Percentiles rank a stretch among this genome's conserved stretches.
Conservation (phyloP, 306 rosid species). For the Chamaecrista fasciculata region DNA sequence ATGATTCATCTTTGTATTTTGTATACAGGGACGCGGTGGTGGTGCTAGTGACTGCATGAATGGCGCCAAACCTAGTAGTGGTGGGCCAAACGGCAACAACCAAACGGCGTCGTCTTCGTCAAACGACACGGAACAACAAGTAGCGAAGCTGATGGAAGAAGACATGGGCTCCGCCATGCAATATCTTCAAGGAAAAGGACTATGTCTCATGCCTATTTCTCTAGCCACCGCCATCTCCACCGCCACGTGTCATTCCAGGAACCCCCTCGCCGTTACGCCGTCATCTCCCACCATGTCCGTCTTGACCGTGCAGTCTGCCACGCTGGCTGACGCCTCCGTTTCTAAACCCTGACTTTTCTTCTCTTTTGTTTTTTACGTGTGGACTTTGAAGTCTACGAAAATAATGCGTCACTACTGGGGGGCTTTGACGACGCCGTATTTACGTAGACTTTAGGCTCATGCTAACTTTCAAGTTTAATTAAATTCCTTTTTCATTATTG, state of each 20-base stretch:
- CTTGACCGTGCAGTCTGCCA: conserved; percentile 66
- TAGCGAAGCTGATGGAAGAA: conserved; percentile 90
- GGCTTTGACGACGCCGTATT: conserved; percentile 67
- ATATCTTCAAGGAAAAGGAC: conserved; percentile 91
- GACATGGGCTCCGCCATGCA: conserved; percentile 99
- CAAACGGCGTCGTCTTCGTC: conserved; percentile 48
- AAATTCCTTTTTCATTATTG: too few relatives aligned
- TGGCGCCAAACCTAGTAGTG: too few relatives aligned
- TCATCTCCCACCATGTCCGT: conserved; percentile 86
- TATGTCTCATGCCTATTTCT: conserved; percentile 97
- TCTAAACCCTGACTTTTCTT: conserved; percentile 44
- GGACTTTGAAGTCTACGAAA: conserved; percentile 51
- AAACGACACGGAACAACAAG: conserved; percentile 89
- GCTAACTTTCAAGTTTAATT: conserved; percentile 23
- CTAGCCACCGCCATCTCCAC: conserved; percentile 89
- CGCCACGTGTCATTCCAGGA: conserved; percentile 78
- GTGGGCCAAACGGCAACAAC: too few relatives aligned
- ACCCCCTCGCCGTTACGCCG: conserved; percentile 52
- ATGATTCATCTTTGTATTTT: conserved; percentile 1
- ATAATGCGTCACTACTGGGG: conserved; percentile 36
- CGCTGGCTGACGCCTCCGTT: conserved; percentile 65
- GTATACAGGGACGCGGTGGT: conserved; percentile 58
- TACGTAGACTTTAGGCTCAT: conserved; percentile 42
- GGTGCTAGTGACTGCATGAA: conserved; percentile 77
- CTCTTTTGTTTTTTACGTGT: too few relatives aligned